These are phyloP conservation scores for Candida buenavistaensis DNA, from an alignment of 1,139 yeast genomes.

Conservation along the genomic window DNA sequence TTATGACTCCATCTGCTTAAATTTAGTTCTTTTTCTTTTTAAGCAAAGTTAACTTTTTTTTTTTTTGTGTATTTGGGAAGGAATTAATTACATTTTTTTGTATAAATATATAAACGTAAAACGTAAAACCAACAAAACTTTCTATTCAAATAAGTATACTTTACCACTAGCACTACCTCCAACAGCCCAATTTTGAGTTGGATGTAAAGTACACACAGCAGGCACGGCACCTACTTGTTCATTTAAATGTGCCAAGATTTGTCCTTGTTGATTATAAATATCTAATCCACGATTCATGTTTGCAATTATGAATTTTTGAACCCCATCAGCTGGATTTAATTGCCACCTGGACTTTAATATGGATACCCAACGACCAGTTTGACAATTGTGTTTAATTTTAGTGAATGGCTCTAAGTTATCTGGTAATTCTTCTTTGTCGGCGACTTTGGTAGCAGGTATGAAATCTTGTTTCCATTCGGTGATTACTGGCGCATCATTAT, in stretches of 20 bases:
- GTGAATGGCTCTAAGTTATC: conserved; percentile 52
- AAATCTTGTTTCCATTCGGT: conserved; percentile 28
- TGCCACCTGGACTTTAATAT: conserved; percentile 90
- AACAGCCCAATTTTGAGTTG: conserved; percentile 81
- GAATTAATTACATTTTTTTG: conserved; percentile 4
- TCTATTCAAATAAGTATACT: conserved; percentile 56
- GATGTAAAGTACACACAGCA: conserved; percentile 83
- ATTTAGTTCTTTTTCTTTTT: conserved; percentile 7
- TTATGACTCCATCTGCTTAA: conserved; percentile 83
- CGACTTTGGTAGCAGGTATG: conserved; percentile 20
- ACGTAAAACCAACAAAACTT: neutral
- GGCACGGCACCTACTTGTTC: conserved; percentile 83
- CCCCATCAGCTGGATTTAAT: conserved; percentile 61
- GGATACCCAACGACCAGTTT: conserved; percentile 95
- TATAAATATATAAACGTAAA: neutral
- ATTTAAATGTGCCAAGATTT: conserved; percentile 71
- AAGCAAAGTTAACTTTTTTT: neutral
- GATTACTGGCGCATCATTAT: conserved; percentile 23
- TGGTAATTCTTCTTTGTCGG: conserved; percentile 22
- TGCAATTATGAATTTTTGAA: conserved; percentile 84
- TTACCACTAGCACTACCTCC: conserved; percentile 98
- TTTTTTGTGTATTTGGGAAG: conserved; percentile 1
- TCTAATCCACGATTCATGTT: conserved; percentile 90
- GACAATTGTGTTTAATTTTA: conserved; percentile 82
- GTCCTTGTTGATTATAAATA: conserved; percentile 73